Evolutionary conservation across 108 stramenopile species (phyloP).

Genomic region (Conticribra weissflogii): DNA sequence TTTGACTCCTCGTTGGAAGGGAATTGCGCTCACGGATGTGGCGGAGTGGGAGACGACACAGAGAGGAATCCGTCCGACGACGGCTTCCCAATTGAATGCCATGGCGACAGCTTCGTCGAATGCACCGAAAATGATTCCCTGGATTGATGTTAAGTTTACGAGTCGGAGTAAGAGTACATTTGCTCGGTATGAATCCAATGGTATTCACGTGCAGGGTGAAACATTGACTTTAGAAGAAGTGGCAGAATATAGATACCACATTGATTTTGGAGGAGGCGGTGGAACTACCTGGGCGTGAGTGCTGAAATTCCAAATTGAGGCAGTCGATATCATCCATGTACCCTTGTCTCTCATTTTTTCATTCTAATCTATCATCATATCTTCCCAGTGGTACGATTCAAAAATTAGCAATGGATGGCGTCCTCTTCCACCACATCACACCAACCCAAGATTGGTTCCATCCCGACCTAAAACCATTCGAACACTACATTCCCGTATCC

Average conservation of each 20-base stretch:
- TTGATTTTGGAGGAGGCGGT: conserved; percentile 38
- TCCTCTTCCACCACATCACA: conserved; percentile 36
- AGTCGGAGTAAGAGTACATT: conserved; percentile 9
- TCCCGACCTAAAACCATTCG: conserved; percentile 24
- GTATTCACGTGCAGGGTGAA: neutral
- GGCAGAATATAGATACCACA: conserved; percentile 18
- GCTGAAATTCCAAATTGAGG: too few relatives aligned
- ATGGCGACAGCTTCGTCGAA: neutral
- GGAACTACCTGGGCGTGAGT: conserved; percentile 26
- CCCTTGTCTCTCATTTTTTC: too few relatives aligned
- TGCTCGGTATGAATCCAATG: conserved; percentile 8
- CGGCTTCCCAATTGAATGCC: neutral
- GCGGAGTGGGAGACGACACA: conserved; percentile 6
- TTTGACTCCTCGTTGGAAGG: conserved; percentile 38
- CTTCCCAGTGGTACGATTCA: conserved; percentile 39
- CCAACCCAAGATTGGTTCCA: conserved; percentile 31
- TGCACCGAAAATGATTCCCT: neutral
- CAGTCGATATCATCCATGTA: too few relatives aligned
- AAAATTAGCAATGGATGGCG: conserved; percentile 39
- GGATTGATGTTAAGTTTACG: conserved; percentile 38
- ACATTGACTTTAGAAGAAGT: conserved; percentile 11
- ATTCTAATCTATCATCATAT: too few relatives aligned
- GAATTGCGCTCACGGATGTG: conserved; percentile 6
- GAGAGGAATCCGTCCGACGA: neutral
- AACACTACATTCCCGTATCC: conserved; percentile 27